Conservation (phyloP, 2,329 filamentous ascomycete genomes). For the Lachnellula subtilissima region DNA sequence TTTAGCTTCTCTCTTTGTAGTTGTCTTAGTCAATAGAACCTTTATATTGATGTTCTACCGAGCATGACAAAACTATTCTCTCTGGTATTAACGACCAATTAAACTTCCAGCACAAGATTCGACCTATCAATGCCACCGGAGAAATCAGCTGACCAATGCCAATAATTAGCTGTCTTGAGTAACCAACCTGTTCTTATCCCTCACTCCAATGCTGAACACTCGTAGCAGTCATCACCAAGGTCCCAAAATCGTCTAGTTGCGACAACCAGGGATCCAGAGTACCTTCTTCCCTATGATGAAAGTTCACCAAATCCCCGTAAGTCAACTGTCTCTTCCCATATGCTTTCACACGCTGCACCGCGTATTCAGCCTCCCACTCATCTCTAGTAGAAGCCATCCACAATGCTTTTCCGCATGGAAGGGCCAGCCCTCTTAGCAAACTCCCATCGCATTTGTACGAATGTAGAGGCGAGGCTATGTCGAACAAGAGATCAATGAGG, state of each 20-base stretch:
- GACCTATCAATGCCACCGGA: no score
- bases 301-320: slow-evolving; percentile 13
- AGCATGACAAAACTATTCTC: no score
- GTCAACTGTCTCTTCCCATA: neutral
- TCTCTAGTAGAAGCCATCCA: slow-evolving; percentile 10
- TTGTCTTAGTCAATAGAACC: no score
- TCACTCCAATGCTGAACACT: slow-evolving; percentile 1
- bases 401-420: slow-evolving; percentile 12
- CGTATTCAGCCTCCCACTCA: slow-evolving; percentile 13
- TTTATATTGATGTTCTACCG: no score
- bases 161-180: no score
- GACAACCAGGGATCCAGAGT: slow-evolving; percentile 14
- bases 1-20: no score
- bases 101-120: no score
- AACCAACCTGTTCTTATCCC: no score
- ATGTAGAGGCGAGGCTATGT: neutral
- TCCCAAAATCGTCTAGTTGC: slow-evolving; percentile 17
- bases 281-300: neutral
- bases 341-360: neutral
- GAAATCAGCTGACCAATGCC: no score
- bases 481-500: slow-evolving; percentile 12
- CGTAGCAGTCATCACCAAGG: slow-evolving; percentile 10
- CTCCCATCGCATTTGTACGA: slow-evolving; percentile 6
- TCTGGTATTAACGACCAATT: no score
- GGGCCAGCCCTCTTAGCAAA: neutral